A percentile compares a stretch with the other conserved stretches of the same genome.
phyloP scores from a whole-genome alignment of 371 early-diverging fungal genomes.

The Ecytonucleospora hepatopenaei region DNA sequence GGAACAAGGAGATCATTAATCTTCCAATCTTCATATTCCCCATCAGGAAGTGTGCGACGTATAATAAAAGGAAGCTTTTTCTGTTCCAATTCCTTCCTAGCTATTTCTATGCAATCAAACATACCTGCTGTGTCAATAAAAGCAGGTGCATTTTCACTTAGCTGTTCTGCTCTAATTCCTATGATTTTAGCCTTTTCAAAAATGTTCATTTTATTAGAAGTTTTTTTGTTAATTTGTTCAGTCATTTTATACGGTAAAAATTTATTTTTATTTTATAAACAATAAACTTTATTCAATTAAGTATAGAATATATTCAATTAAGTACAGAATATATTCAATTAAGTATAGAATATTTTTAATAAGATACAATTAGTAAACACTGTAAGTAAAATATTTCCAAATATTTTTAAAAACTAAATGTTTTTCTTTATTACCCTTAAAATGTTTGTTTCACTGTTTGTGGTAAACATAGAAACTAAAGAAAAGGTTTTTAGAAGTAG shows the following conservation, averaged over 20 bases:
- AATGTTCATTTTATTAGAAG: slow-evolving; percentile 97
- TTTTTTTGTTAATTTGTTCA: slow-evolving; percentile 58
- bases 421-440: background rate
- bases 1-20: slow-evolving; percentile 72
- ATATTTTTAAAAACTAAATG: background rate
- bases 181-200: slow-evolving; percentile 91
- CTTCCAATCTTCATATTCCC: slow-evolving; percentile 87
- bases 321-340: too few relatives aligned
- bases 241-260: slow-evolving; percentile 46
- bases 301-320: too few relatives aligned
- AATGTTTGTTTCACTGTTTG: slow-evolving; percentile 43
- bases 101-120: slow-evolving; percentile 88
- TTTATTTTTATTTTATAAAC: background rate
- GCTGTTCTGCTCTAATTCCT: slow-evolving; percentile 64
- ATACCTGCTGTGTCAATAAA: slow-evolving; percentile 89
- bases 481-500: slow-evolving; percentile 19
- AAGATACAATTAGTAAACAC: too few relatives aligned
- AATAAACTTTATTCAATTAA: too few relatives aligned
- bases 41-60: slow-evolving; percentile 83
- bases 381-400: too few relatives aligned
- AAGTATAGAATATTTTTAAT: too few relatives aligned
- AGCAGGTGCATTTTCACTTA: slow-evolving; percentile 86
- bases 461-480: slow-evolving; percentile 10
- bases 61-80: slow-evolving; percentile 85
- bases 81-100: slow-evolving; percentile 82